A percentile compares a stretch with the other conserved stretches of the same genome.
Conservation (phyloP, 2,329 filamentous ascomycete genomes). For the Aspergillus aculeatus region DNA sequence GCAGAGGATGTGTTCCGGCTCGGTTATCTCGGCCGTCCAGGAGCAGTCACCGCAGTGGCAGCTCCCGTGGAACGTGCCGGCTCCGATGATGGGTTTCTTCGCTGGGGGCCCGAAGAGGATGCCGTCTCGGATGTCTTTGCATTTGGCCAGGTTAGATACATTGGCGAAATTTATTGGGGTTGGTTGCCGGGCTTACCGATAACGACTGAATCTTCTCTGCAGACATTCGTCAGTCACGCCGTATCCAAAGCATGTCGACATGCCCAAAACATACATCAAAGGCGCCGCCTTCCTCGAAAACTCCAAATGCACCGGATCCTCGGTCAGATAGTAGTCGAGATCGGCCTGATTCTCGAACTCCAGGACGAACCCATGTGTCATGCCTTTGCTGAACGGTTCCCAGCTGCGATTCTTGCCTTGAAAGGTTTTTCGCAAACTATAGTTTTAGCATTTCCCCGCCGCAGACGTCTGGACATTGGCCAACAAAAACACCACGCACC, state of each 20-base stretch:
- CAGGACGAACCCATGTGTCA: conserved; percentile 9
- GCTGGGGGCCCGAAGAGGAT: conserved; percentile 1
- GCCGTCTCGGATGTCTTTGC: conserved; percentile 1
- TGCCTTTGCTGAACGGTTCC: conserved; percentile 3
- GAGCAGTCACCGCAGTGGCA: conserved; percentile 2
- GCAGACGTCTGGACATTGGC: background rate
- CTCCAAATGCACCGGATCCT: conserved; percentile 5
- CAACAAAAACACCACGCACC: background rate
- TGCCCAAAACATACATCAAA: background rate
- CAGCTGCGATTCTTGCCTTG: conserved; percentile 8
- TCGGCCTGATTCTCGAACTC: conserved; percentile 8
- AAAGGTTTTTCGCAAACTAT: background rate
- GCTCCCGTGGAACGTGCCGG: conserved; percentile 4
- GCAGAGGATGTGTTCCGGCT: conserved; percentile 5
- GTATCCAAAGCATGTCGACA: background rate
- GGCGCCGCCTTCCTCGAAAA: conserved; percentile 2
- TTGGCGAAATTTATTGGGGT: background rate
- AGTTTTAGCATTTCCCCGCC: background rate
- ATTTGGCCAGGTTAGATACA: background rate
- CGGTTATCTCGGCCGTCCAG: conserved; percentile 9
- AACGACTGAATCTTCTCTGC: conserved; percentile 3
- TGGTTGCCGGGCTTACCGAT: background rate
- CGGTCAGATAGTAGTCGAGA: conserved; percentile 5
- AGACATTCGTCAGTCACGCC: background rate
- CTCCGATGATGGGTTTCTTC: background rate